Conservation (phyloP, 768 basidiomycete species). For the Pleurotus salmoneostramineus region DNA sequence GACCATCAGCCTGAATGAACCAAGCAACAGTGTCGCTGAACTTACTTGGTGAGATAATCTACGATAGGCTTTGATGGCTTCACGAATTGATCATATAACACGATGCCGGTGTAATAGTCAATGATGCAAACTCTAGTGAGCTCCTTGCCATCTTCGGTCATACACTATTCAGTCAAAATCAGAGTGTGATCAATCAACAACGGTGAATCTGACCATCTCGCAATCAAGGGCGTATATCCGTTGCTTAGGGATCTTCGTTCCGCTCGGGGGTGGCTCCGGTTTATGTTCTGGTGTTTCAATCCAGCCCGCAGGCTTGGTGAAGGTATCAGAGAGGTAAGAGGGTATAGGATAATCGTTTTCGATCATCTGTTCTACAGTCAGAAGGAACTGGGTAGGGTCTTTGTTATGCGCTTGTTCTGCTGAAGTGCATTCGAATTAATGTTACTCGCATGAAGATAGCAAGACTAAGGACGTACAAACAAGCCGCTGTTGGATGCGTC, state of each 20-base stretch:
- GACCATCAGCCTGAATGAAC: neutral
- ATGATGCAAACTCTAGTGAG: slow-evolving; percentile 83
- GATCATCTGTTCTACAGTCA: slow-evolving; percentile 83
- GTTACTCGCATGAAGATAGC: too few species aligned
- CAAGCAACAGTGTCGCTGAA: neutral
- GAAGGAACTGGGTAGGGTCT: slow-evolving; percentile 66
- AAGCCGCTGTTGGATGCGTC: slow-evolving; percentile 40
- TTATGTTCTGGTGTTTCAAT: slow-evolving; percentile 65
- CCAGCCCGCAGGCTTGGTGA: slow-evolving; percentile 69
- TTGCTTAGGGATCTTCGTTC: slow-evolving; percentile 17
- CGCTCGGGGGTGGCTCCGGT: neutral
- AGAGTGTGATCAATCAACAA: neutral
- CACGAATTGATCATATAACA: slow-evolving; percentile 87
- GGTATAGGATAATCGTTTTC: slow-evolving; percentile 93
- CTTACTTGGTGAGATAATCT: slow-evolving; percentile 90
- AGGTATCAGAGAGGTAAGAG: slow-evolving; percentile 74
- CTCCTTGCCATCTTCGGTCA: slow-evolving; percentile 88
- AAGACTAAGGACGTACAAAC: slow-evolving; percentile 39
- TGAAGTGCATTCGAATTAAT: slow-evolving; percentile 17
- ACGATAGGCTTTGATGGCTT: slow-evolving; percentile 80
- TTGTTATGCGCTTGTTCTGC: slow-evolving; percentile 60
- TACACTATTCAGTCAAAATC: slow-evolving; percentile 47
- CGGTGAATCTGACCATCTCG: slow-evolving; percentile 77
- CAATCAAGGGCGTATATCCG: slow-evolving; percentile 88
- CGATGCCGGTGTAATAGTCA: slow-evolving; percentile 66